A percentile compares a stretch with the other conserved stretches of the same genome.
Conservation (phyloP, 2,329 filamentous ascomycete species). For the Ceratocystis smalleyi region DNA sequence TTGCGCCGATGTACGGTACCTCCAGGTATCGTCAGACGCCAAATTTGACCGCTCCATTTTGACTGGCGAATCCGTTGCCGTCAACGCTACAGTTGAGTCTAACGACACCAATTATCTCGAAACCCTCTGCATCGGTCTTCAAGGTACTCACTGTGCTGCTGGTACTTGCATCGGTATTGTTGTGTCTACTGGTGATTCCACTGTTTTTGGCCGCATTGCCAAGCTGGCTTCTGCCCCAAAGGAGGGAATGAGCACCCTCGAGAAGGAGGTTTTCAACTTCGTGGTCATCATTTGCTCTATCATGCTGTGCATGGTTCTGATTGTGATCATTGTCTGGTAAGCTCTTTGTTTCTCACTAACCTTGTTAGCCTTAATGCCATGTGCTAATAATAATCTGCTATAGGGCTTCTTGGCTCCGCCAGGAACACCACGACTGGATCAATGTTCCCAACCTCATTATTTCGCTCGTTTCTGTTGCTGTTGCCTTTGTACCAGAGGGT, state of each 20-base stretch:
- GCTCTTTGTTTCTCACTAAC: constrained; percentile 60
- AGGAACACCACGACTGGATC: constrained; percentile 97
- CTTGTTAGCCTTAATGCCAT: constrained; percentile 24
- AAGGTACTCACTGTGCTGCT: constrained; percentile 90
- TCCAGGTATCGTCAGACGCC: constrained; percentile 66
- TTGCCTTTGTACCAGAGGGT: constrained; percentile 94
- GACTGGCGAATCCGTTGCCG: constrained; percentile 56
- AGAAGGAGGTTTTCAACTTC: constrained; percentile 98
- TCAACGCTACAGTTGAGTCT: constrained; percentile 56
- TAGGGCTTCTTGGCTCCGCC: constrained; percentile 68
- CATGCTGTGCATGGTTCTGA: constrained; percentile 90
- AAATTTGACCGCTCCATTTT: constrained; percentile 93
- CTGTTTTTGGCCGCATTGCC: constrained; percentile 96
- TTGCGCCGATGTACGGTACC: constrained; percentile 68
- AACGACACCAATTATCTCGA: constrained; percentile 56
- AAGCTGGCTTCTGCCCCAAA: constrained; percentile 98
- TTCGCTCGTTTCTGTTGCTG: constrained; percentile 66
- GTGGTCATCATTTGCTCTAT: constrained; percentile 61
- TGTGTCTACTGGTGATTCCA: constrained; percentile 73
- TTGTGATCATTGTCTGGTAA: constrained; percentile 92
- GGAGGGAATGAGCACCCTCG: constrained; percentile 87
- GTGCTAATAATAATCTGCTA: constrained; percentile 44
- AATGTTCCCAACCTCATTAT: constrained; percentile 77
- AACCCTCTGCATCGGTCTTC: constrained; percentile 97
- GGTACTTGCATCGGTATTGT: constrained; percentile 86